Conservation (phyloP, 2,329 filamentous ascomycete genomes). For the Talaromyces amestolkiae region DNA sequence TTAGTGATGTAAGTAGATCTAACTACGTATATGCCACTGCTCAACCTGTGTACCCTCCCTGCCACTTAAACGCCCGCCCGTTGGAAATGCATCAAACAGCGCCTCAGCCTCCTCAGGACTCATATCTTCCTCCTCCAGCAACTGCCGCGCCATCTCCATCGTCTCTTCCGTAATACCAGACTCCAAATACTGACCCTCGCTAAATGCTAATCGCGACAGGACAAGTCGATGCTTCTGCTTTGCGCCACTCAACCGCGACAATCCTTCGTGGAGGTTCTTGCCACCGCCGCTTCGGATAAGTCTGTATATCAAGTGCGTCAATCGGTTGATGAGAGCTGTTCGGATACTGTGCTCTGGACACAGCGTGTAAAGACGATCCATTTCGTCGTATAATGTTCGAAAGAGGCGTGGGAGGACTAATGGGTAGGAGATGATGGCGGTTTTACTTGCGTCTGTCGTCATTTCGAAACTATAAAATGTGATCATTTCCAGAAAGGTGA, state of each 20-base stretch:
- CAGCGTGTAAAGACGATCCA: slow-evolving; percentile 60
- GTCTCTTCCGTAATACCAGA: slow-evolving; percentile 73
- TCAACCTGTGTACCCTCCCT: slow-evolving; percentile 21
- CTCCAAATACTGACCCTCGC: slow-evolving; percentile 75
- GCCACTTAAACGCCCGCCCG: slow-evolving; percentile 21
- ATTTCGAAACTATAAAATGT: slow-evolving; percentile 54
- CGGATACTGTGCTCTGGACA: slow-evolving; percentile 47
- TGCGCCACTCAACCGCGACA: slow-evolving; percentile 67
- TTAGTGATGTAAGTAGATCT: no score
- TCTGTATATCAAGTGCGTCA: slow-evolving; percentile 61
- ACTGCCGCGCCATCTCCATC: slow-evolving; percentile 73
- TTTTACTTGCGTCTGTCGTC: slow-evolving; percentile 57
- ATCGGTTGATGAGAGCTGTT: slow-evolving; percentile 56
- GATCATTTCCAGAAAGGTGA: slow-evolving; percentile 43
- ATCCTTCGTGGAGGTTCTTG: slow-evolving; percentile 68
- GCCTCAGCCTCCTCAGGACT: slow-evolving; percentile 75
- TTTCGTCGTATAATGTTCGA: slow-evolving; percentile 69
- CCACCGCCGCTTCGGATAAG: slow-evolving; percentile 61
- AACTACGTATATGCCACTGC: no score
- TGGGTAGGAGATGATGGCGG: slow-evolving; percentile 66
- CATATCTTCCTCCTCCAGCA: slow-evolving; percentile 75
- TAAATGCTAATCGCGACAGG: slow-evolving; percentile 80
- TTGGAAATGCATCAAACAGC: slow-evolving; percentile 49
- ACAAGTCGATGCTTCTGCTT: slow-evolving; percentile 79
- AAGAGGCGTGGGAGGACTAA: slow-evolving; percentile 72